Evolutionary conservation across 2,329 filamentous ascomycete species (phyloP).

Genomic region (Ceratocystis smalleyi): DNA sequence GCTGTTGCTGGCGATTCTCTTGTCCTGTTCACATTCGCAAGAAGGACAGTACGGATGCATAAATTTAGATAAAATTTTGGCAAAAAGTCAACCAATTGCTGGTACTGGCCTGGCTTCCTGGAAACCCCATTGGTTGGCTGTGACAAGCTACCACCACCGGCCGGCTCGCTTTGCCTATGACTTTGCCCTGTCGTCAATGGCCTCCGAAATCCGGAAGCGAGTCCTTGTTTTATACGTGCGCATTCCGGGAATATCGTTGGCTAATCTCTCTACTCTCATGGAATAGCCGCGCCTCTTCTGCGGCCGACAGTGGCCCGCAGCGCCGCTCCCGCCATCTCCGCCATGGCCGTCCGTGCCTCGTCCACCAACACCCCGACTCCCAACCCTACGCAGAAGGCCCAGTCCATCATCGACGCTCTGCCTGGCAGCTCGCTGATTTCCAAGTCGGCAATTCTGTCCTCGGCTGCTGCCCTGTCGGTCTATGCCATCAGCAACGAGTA

Average conservation of each 20-base stretch:
- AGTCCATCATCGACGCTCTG: conserved; percentile 83
- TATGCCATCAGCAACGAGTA: conserved; percentile 99
- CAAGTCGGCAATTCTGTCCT: conserved; percentile 95
- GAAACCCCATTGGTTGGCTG: not conserved
- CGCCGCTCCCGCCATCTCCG: conserved; percentile 57
- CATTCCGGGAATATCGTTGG: not conserved
- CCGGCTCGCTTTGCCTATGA: too few species aligned
- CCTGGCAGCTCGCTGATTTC: conserved; percentile 84
- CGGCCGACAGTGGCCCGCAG: conserved; percentile 66
- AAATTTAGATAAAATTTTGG: not conserved
- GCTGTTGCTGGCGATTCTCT: not conserved
- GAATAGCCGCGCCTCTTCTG: conserved; percentile 71
- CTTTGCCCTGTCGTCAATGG: not conserved
- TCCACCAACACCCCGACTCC: conserved; percentile 63
- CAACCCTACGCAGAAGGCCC: conserved; percentile 91
- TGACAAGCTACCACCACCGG: too few species aligned
- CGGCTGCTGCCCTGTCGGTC: conserved; percentile 73
- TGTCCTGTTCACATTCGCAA: not conserved
- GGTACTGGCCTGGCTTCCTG: not conserved
- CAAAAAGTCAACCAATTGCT: not conserved
- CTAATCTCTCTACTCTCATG: conserved; percentile 11
- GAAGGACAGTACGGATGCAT: not conserved
- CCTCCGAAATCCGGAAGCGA: not conserved
- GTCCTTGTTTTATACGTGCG: not conserved
- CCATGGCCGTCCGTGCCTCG: conserved; percentile 39